phyloP scores from a whole-genome alignment of 129 eudicot genomes.

The Flaveria linearis region DNA sequence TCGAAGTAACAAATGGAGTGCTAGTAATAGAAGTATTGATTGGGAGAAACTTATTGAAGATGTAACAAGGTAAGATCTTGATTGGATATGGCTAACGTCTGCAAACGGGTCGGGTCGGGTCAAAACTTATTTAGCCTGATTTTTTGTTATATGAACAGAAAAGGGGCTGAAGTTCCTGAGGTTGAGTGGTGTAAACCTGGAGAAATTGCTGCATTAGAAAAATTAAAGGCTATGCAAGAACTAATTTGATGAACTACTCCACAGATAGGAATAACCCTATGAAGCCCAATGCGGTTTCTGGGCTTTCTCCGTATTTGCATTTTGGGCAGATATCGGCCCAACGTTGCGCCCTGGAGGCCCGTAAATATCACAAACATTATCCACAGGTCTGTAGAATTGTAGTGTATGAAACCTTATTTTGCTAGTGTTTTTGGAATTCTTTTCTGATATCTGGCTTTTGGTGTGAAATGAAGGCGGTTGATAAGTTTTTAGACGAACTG shows the following conservation, averaged over 20 bases:
- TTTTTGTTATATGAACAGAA: constrained; percentile 20
- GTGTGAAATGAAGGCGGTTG: constrained; percentile 68
- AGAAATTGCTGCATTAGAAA: constrained; percentile 82
- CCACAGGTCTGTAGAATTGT: constrained; percentile 54
- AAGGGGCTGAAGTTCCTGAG: constrained; percentile 97
- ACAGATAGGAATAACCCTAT: constrained; percentile 77
- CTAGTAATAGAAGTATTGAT: constrained; percentile 44
- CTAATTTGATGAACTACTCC: constrained; percentile 63
- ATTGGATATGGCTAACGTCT: neutral
- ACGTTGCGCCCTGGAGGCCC: constrained; percentile 92
- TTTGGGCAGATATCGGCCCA: constrained; percentile 99
- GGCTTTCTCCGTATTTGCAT: constrained; percentile 88
- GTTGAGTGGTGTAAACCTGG: constrained; percentile 96
- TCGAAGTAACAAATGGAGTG: constrained; percentile 53
- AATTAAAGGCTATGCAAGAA: constrained; percentile 57
- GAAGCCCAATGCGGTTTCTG: constrained; percentile 77
- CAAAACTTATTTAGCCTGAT: neutral
- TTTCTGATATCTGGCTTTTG: neutral
- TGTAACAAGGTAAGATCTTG: constrained; percentile 44
- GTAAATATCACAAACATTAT: constrained; percentile 50
- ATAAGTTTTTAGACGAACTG: constrained; percentile 86
- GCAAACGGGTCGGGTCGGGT: neutral
- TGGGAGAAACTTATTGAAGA: constrained; percentile 70
- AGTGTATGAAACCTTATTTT: neutral
- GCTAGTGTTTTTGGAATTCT: constrained; percentile 7